Evolutionary conservation across 257 asterid species (phyloP).

Genomic region (Leonotis leonurus): DNA sequence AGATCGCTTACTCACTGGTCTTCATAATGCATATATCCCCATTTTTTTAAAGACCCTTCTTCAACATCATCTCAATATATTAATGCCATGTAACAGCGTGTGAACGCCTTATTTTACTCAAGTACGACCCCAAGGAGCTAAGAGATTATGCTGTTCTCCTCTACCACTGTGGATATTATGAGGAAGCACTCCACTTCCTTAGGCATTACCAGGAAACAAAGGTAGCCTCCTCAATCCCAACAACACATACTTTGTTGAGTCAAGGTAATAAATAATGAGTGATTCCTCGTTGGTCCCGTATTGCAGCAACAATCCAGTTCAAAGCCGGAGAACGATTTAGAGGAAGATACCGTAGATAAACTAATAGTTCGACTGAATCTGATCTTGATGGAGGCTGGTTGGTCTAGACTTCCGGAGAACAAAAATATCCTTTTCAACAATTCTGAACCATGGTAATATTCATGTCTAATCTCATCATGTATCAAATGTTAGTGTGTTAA

Average conservation of each 20-base stretch:
- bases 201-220: conserved; percentile 43
- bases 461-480: neutral
- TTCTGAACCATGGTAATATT: conserved; percentile 66
- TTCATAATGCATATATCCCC: neutral
- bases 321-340: conserved; percentile 25
- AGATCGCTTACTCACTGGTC: neutral
- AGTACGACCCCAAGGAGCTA: conserved; percentile 51
- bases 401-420: conserved; percentile 47
- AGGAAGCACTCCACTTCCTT: conserved; percentile 54
- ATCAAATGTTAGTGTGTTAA: neutral
- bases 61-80: conserved; percentile 8
- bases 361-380: conserved; percentile 55
- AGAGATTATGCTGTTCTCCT: conserved; percentile 70
- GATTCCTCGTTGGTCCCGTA: conserved; percentile 6
- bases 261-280: neutral
- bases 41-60: neutral
- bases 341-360: conserved; percentile 62
- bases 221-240: conserved; percentile 25
- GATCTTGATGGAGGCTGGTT: conserved; percentile 69
- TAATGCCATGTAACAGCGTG: conserved; percentile 46
- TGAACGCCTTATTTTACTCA: conserved; percentile 69
- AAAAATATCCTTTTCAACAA: conserved; percentile 45
- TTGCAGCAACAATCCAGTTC: conserved; percentile 30
- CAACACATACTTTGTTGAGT: neutral
- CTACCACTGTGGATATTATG: conserved; percentile 77